These are phyloP conservation scores for Gossypium ekmanianum DNA, from an alignment of 345 rosid species.

Conservation along the genomic window DNA sequence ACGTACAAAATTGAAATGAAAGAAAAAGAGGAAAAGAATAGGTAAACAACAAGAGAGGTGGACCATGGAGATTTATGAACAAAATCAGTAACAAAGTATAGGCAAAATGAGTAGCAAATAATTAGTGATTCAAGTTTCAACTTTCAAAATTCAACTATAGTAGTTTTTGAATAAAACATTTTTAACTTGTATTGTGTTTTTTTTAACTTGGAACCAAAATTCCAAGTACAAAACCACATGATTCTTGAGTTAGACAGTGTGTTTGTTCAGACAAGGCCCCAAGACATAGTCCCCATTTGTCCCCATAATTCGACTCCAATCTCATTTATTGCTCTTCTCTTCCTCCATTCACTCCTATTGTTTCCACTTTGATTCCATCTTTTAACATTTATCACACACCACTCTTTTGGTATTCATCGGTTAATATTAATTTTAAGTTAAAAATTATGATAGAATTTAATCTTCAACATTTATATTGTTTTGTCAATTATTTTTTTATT, in stretches of 20 bases:
- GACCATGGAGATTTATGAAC: not conserved
- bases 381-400: not conserved
- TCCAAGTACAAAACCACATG: constrained; percentile 12
- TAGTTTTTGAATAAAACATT: not conserved
- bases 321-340: not conserved
- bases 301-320: too few relatives aligned
- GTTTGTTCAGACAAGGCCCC: not conserved
- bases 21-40: too few relatives aligned
- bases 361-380: not conserved
- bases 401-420: not conserved
- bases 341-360: not conserved
- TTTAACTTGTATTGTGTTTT: not conserved
- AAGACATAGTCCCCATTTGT: not conserved
- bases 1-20: too few relatives aligned
- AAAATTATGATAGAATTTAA: too few relatives aligned
- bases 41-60: not conserved
- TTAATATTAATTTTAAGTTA: too few relatives aligned
- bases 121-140: not conserved
- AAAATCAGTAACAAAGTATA: not conserved
- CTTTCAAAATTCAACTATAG: not conserved
- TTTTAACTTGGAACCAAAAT: not conserved
- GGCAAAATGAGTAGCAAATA: constrained; percentile 10
- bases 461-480: too few relatives aligned
- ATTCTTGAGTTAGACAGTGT: not conserved
- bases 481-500: too few relatives aligned